A percentile compares a stretch with the other conserved stretches of the same genome.
Conservation (phyloP, 2,329 filamentous ascomycete genomes). For the Fonsecaea erecta region DNA sequence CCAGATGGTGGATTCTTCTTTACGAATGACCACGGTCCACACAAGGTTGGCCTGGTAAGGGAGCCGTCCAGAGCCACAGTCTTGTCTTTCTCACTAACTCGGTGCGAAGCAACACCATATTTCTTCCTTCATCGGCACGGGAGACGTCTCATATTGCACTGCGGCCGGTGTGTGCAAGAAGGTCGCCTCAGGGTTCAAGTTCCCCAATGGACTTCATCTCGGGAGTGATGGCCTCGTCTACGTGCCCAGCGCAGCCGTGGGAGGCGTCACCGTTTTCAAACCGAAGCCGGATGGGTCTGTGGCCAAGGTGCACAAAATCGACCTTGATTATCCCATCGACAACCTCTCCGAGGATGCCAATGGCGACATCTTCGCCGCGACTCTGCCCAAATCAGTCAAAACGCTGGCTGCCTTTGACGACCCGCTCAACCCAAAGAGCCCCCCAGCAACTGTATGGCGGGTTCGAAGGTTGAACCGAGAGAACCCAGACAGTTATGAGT, state of each 20-base stretch:
- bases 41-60: slow-evolving; percentile 38
- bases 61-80: not conserved
- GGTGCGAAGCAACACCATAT: slow-evolving; percentile 34
- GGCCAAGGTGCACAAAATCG: slow-evolving; percentile 35
- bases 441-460: slow-evolving; percentile 37
- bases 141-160: slow-evolving; percentile 39
- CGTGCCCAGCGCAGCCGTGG: slow-evolving; percentile 40
- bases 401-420: slow-evolving; percentile 36
- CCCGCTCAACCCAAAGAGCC: slow-evolving; percentile 31
- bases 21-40: slow-evolving; percentile 44
- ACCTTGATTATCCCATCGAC: slow-evolving; percentile 42
- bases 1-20: slow-evolving; percentile 44
- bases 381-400: slow-evolving; percentile 40
- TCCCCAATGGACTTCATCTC: slow-evolving; percentile 44
- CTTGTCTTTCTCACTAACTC: not conserved
- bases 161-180: slow-evolving; percentile 23
- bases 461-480: slow-evolving; percentile 35
- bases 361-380: slow-evolving; percentile 44
- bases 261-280: slow-evolving; percentile 38
- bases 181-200: slow-evolving; percentile 35
- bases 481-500: slow-evolving; percentile 18
- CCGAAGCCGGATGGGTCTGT: slow-evolving; percentile 22
- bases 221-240: slow-evolving; percentile 44
- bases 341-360: slow-evolving; percentile 46
- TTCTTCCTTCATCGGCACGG: slow-evolving; percentile 26